phyloP scores from a whole-genome alignment of 495 filamentous ascomycete species.

The Evernia prunastri region DNA sequence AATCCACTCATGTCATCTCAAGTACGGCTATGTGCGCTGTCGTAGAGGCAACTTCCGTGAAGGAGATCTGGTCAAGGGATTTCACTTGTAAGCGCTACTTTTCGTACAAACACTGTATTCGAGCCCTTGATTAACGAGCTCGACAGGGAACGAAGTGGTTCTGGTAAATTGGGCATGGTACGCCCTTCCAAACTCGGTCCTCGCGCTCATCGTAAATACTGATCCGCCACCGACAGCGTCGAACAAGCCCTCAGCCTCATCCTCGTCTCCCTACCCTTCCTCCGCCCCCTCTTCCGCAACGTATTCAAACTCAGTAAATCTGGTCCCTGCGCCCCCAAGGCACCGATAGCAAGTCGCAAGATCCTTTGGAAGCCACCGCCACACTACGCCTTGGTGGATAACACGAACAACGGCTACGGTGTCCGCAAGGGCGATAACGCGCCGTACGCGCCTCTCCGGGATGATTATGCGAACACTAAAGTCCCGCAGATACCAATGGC shows the following conservation, averaged over 20 bases:
- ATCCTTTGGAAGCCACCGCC: not conserved
- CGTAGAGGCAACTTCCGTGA: constrained; percentile 5
- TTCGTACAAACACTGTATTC: not conserved
- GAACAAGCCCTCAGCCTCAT: constrained; percentile 18
- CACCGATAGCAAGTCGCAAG: not conserved
- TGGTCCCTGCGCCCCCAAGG: not conserved
- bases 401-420: not conserved
- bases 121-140: not conserved
- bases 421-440: not conserved
- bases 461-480: not conserved
- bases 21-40: constrained; percentile 14
- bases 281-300: constrained; percentile 10
- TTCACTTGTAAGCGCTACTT: constrained; percentile 1
- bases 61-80: constrained; percentile 7
- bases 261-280: constrained; percentile 8
- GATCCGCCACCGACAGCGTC: not conserved
- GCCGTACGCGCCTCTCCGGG: not conserved
- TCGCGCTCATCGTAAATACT: not conserved
- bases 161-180: not conserved
- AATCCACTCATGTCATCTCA: not conserved
- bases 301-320: not conserved
- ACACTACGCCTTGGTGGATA: not conserved
- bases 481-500: not conserved
- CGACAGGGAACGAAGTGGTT: not conserved
- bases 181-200: not conserved